phyloP scores from a whole-genome alignment of 169 alveolate species.

The Plasmodium berghei region DNA sequence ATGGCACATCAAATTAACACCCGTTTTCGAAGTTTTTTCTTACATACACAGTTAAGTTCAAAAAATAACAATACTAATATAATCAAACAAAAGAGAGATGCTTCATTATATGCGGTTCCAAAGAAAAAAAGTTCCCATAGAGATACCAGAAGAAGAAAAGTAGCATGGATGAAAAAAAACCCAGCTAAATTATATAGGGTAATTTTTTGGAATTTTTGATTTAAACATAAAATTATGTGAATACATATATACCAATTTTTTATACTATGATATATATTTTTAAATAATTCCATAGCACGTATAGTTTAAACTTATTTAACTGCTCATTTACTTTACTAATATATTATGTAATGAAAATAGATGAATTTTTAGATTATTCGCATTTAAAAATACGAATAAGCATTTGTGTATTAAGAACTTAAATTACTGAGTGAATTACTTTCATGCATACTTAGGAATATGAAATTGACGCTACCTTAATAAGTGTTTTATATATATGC shows the following conservation, averaged over 20 bases:
- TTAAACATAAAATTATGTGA: neutral
- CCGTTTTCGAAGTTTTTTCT: slow-evolving; percentile 29
- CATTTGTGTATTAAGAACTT: too few species aligned
- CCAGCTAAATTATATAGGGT: slow-evolving; percentile 83
- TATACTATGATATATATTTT: neutral
- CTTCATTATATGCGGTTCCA: slow-evolving; percentile 83
- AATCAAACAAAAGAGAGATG: slow-evolving; percentile 22
- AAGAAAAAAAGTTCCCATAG: slow-evolving; percentile 87
- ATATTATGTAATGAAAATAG: too few species aligned
- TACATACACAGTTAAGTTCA: slow-evolving; percentile 29
- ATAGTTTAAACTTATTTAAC: too few species aligned
- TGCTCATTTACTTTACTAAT: too few species aligned
- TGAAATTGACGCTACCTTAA: too few species aligned
- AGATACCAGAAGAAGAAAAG: slow-evolving; percentile 83
- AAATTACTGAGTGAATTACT: too few species aligned
- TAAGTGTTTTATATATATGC: too few species aligned
- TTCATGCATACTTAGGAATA: too few species aligned
- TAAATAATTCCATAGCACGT: too few species aligned
- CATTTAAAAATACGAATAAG: too few species aligned
- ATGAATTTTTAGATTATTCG: too few species aligned
- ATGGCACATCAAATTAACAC: slow-evolving; percentile 18
- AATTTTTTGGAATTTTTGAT: slow-evolving; percentile 16
- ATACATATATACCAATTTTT: neutral
- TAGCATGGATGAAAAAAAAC: slow-evolving; percentile 88
- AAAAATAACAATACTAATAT: slow-evolving; percentile 7